Base-by-base conservation (phyloP, 2,329 filamentous ascomycete species). In the Hypocreales sp. region DNA sequence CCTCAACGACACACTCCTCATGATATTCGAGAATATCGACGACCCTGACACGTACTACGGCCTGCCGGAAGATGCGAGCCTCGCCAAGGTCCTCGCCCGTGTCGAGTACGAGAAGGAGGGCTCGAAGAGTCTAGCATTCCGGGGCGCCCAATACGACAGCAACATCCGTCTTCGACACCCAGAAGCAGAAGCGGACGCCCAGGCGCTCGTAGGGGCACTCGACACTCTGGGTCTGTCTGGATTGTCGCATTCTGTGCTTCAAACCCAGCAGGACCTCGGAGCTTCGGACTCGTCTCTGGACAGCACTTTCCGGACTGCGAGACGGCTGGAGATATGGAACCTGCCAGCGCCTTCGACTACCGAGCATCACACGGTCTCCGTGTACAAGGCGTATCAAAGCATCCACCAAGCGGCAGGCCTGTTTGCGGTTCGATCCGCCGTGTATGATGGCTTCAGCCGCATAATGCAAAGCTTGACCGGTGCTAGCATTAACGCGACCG, bases 31-130 rank as follows among this genome's bases (percentile, higher is more conserved):
- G 45, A 87, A 82, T 34, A 79, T 98, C 25, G 86, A 94, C 44
- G 92, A 99, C 42, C 87, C 86, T 2, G 90, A 99, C 48, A 78
- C 84, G 1, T 98, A 92, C 48, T 98, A 98, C 45, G 92, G 90
- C 4, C 65, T 94, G 7, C 71, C 81, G 22, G 79, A 92, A 48
- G 70, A 71, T 22, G 69, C 83, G 6, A 84, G 74, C 31, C 55
- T 98, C 11, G 61, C 68, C 11, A 82, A 78, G 8, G 78, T 95
- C 1, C 60, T 95, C 32, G 70, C 78, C 27, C 75, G 81, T 8
- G 64, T 95, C 5, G 83, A 93, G 38, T 87, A 94, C 45, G 90
- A 98, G 53, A 76, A 75, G 26, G 78, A 92, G 39, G 86, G 86
- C 0, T 62, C 75, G 27, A 92, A 92, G 45, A 87, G 80, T 36